Evolutionary conservation across 768 basidiomycete species (phyloP).

Genomic region (Tricholoma terreum): DNA sequence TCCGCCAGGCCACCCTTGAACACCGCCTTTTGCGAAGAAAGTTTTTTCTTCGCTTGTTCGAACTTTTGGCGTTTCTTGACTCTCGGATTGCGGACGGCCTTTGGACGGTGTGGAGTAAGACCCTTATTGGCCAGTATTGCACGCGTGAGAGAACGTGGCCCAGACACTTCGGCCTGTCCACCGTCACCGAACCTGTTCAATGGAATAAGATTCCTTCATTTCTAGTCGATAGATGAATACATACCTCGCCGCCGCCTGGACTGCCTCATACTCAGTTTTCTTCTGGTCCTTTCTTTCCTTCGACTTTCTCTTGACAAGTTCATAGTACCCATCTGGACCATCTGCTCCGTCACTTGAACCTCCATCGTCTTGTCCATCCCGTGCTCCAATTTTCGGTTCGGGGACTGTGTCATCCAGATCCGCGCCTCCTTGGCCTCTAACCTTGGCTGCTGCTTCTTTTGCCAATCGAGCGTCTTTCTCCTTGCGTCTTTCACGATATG

Average conservation of each 20-base stretch:
- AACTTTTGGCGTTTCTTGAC: conserved; percentile 95
- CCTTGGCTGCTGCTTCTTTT: conserved; percentile 48
- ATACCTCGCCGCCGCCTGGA: conserved; percentile 54
- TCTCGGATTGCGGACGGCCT: conserved; percentile 91
- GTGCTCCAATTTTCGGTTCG: conserved; percentile 35
- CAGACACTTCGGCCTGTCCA: conserved; percentile 38
- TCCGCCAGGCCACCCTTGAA: conserved; percentile 84
- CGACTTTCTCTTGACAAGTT: conserved; percentile 75
- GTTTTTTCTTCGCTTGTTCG: conserved; percentile 93
- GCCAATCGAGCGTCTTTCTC: conserved; percentile 54
- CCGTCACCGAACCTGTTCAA: conserved; percentile 26
- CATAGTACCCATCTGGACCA: conserved; percentile 80
- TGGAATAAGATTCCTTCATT: conserved; percentile 1
- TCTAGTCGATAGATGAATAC: conserved; percentile 16
- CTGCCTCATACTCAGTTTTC: conserved; percentile 77
- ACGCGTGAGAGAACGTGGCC: conserved; percentile 86
- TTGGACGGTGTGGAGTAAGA: conserved; percentile 85
- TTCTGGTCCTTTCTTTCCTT: conserved; percentile 75
- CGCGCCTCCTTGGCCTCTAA: conserved; percentile 53
- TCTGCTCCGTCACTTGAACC: conserved; percentile 36
- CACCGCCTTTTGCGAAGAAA: conserved; percentile 86
- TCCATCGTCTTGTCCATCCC: conserved; percentile 35
- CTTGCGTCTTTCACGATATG: conserved; percentile 75
- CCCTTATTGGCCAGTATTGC: conserved; percentile 94
- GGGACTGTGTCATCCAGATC: conserved; percentile 63